These are phyloP conservation scores for Saccharum spontaneum DNA, from an alignment of 176 grass and related monocot genomes.

Conservation along the genomic window DNA sequence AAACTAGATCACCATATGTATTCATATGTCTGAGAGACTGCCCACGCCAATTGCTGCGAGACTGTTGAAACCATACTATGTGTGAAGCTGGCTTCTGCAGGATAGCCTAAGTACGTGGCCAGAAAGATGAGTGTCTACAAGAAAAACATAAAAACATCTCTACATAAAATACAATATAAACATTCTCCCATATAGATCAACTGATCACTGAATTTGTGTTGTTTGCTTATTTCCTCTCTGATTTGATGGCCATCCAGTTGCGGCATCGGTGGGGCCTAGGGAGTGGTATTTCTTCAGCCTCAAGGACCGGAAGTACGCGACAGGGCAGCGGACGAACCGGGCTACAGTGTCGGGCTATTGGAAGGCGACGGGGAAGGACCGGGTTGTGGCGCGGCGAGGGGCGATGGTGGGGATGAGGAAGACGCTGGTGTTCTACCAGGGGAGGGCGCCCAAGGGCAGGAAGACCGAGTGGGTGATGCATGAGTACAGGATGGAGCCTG, in stretches of 20 bases:
- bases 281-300: conserved; percentile 95
- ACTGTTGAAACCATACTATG: no score
- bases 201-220: neutral
- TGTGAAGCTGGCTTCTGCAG: no score
- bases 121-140: no score
- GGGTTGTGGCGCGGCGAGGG: conserved; percentile 42
- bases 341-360: conserved; percentile 78
- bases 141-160: no score
- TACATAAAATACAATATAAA: no score
- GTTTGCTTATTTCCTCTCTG: neutral
- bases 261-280: conserved; percentile 43
- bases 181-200: no score
- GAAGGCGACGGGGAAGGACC: conserved; percentile 95
- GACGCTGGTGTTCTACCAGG: conserved; percentile 91
- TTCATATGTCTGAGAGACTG: no score
- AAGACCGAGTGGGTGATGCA: conserved; percentile 99
- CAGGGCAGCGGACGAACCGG: conserved; percentile 78
- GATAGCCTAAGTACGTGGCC: no score
- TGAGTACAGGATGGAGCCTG: conserved; percentile 74
- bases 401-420: conserved; percentile 76
- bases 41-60: no score
- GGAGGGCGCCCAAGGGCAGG: conserved; percentile 83
- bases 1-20: no score
- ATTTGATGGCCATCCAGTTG: conserved; percentile 15
- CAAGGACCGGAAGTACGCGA: conserved; percentile 80